Evolutionary conservation across 1,284 basidiomycete genomes (phyloP).

Genomic region (Tilletia walkeri): DNA sequence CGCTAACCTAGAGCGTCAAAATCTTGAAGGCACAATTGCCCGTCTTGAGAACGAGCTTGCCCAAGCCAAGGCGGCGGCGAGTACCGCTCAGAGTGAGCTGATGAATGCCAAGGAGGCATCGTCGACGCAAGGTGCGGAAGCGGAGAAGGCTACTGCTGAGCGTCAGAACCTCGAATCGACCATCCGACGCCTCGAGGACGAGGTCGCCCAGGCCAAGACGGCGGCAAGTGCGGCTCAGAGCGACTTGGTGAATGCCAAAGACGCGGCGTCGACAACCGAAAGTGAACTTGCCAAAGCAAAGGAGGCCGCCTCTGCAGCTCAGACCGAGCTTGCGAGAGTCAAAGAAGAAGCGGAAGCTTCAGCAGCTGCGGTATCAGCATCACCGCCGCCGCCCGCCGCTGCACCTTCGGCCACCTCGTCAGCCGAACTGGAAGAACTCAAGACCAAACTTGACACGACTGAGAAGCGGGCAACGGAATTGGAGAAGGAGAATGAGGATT

Average conservation of each 20-base stretch:
- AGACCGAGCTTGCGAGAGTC: slow-evolving; percentile 1
- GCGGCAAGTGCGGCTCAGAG: slow-evolving; percentile 15
- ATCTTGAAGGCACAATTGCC: too few species aligned
- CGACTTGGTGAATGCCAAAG: slow-evolving; percentile 17
- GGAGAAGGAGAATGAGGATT: slow-evolving; percentile 87
- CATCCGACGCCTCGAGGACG: slow-evolving; percentile 20
- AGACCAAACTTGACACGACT: slow-evolving; percentile 60
- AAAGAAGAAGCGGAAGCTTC: slow-evolving; percentile 21
- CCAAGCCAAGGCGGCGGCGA: not conserved
- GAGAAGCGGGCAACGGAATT: slow-evolving; percentile 71
- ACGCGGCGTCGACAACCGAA: slow-evolving; percentile 19
- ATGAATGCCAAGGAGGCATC: not conserved
- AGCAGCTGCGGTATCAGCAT: slow-evolving; percentile 26
- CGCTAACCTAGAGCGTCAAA: not conserved
- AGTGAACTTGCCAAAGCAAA: slow-evolving; percentile 11
- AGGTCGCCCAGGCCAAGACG: slow-evolving; percentile 26
- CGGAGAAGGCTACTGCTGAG: slow-evolving; percentile 20
- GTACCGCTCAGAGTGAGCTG: not conserved
- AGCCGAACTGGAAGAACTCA: slow-evolving; percentile 35
- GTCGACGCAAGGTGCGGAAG: not conserved
- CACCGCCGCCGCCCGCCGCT: slow-evolving; percentile 10
- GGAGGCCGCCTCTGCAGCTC: slow-evolving; percentile 8
- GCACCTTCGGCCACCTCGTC: not conserved
- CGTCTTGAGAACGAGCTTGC: not conserved
- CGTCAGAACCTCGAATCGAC: slow-evolving; percentile 62